Evolutionary conservation across 2,329 filamentous ascomycete species (phyloP).

Genomic region (Colletotrichum limetticola): DNA sequence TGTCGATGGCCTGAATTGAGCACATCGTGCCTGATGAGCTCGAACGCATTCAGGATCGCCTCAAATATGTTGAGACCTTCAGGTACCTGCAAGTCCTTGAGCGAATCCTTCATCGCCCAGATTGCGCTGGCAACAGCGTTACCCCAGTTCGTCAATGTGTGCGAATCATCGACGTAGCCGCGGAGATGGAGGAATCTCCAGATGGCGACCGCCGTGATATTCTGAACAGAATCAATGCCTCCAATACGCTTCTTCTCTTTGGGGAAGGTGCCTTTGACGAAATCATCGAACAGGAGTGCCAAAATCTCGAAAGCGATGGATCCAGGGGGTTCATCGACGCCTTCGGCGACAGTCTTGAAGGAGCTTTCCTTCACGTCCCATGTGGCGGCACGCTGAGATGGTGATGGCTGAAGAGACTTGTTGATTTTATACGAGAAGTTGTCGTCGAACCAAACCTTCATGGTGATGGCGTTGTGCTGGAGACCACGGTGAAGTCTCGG

Average conservation of each 20-base stretch:
- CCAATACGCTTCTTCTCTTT: conserved; percentile 66
- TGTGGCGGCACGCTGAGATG: conserved; percentile 58
- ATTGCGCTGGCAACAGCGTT: conserved; percentile 79
- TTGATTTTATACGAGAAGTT: conserved; percentile 76
- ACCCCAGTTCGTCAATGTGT: conserved; percentile 87
- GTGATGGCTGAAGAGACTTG: conserved; percentile 57
- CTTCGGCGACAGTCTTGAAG: conserved; percentile 60
- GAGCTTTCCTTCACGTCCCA: conserved; percentile 79
- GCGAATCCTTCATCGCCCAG: conserved; percentile 66
- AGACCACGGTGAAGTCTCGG: conserved; percentile 86
- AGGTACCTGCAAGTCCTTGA: conserved; percentile 50
- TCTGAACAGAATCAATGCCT: conserved; percentile 73
- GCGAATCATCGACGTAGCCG: conserved; percentile 82
- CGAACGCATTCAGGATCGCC: conserved; percentile 83
- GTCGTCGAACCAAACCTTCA: conserved; percentile 87
- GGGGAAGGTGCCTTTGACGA: conserved; percentile 75
- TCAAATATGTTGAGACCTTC: conserved; percentile 72
- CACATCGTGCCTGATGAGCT: conserved; percentile 82
- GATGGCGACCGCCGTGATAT: conserved; percentile 77
- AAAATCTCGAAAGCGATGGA: conserved; percentile 70
- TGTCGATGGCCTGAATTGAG: conserved; percentile 76
- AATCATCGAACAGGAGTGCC: conserved; percentile 75
- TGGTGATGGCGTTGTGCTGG: conserved; percentile 79
- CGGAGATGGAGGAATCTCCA: conserved; percentile 93
- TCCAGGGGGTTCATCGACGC: conserved; percentile 54